Conservation (phyloP, 2,329 filamentous ascomycete species). For the Penicillium sp. region DNA sequence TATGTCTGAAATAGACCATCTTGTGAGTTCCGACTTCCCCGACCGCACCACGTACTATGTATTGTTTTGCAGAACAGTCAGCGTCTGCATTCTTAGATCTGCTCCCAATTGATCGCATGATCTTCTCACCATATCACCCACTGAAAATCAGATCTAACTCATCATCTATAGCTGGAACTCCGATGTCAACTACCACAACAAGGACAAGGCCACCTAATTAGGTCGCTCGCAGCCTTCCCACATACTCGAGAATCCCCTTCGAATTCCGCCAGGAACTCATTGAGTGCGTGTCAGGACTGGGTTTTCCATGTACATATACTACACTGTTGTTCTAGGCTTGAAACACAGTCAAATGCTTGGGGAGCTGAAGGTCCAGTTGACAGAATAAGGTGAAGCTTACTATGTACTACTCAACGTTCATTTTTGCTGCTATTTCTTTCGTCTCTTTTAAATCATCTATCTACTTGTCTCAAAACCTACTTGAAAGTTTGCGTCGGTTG, state of each 20-base stretch:
- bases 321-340: constrained; percentile 17
- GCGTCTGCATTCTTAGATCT: background rate
- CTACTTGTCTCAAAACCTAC: background rate
- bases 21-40: constrained; percentile 54
- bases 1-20: constrained; percentile 51
- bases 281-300: constrained; percentile 8
- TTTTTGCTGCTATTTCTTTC: constrained; percentile 16
- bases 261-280: constrained; percentile 5
- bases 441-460: background rate
- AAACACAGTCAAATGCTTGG: constrained; percentile 12
- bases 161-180: constrained; percentile 74
- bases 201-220: constrained; percentile 62
- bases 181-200: constrained; percentile 95
- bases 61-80: background rate
- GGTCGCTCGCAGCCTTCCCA: background rate
- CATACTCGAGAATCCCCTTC: background rate
- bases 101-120: background rate
- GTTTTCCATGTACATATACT: constrained; percentile 34
- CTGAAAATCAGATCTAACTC: constrained; percentile 16
- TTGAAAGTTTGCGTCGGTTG: background rate
- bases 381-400: constrained; percentile 21
- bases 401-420: constrained; percentile 13
- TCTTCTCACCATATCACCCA: background rate
- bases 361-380: constrained; percentile 16
- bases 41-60: background rate